A percentile compares a stretch with the other conserved stretches of the same genome.
These are phyloP conservation scores for Gaillardinia entomophila DNA, from an alignment of 805 yeast species.

Conservation along the genomic window DNA sequence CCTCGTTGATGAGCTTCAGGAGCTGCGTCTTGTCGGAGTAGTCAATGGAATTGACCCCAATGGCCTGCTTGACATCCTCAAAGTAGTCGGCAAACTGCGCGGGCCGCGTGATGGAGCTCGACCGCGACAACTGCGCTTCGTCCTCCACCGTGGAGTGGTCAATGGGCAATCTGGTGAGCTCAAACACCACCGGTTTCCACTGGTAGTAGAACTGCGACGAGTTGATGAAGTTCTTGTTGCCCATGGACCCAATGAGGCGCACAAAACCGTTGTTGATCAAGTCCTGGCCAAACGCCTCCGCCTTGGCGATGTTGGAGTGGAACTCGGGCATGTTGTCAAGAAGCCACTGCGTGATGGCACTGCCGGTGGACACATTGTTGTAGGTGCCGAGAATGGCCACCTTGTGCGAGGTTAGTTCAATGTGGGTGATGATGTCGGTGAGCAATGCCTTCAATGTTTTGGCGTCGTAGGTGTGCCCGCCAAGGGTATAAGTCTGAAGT, in stretches of 20 bases:
- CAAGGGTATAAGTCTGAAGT: slow-evolving; percentile 21
- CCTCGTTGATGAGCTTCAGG: slow-evolving; percentile 50
- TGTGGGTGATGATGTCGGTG: slow-evolving; percentile 23
- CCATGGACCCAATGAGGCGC: slow-evolving; percentile 58
- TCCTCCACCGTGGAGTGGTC: slow-evolving; percentile 1
- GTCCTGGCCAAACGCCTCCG: slow-evolving; percentile 73
- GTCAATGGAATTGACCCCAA: slow-evolving; percentile 37
- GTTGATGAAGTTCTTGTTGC: slow-evolving; percentile 56
- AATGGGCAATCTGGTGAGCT: slow-evolving; percentile 27
- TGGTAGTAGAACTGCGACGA: slow-evolving; percentile 71
- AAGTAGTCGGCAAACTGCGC: slow-evolving; percentile 23
- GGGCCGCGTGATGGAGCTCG: slow-evolving; percentile 4
- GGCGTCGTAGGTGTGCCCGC: slow-evolving; percentile 22
- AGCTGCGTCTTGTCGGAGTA: slow-evolving; percentile 47
- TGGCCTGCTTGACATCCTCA: slow-evolving; percentile 41
- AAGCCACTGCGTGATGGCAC: slow-evolving; percentile 56
- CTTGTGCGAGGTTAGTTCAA: slow-evolving; percentile 50
- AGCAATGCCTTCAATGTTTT: slow-evolving; percentile 29
- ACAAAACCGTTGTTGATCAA: slow-evolving; percentile 56
- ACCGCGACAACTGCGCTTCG: not conserved
- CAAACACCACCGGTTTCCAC: slow-evolving; percentile 70
- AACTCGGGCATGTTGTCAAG: slow-evolving; percentile 39
- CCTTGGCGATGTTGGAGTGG: slow-evolving; percentile 45
- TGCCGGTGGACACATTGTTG: slow-evolving; percentile 56
- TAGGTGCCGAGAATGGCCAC: slow-evolving; percentile 70